These are phyloP conservation scores for Allomyces javanicus DNA, from an alignment of 192 early-diverging fungal species.

Conservation along the genomic window DNA sequence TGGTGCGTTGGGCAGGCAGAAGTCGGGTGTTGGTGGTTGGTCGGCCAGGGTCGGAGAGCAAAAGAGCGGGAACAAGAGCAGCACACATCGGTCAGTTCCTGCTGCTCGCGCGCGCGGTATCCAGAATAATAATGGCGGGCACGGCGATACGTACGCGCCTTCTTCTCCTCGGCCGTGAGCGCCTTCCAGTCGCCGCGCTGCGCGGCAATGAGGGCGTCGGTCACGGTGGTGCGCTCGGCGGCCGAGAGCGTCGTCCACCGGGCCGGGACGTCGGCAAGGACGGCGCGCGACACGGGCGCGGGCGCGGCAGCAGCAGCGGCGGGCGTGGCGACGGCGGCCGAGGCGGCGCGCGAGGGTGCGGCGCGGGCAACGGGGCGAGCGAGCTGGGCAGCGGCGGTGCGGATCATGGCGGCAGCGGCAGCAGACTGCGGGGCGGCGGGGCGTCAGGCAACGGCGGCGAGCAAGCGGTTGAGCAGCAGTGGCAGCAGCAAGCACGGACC, in stretches of 20 bases:
- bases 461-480: too few relatives aligned
- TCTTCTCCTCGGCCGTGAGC: slow-evolving; percentile 82
- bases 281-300: slow-evolving; percentile 3
- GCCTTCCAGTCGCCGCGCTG: slow-evolving; percentile 95
- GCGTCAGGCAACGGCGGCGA: too few relatives aligned
- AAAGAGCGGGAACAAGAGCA: too few relatives aligned
- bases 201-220: slow-evolving; percentile 53
- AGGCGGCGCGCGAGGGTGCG: slow-evolving; percentile 3
- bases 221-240: slow-evolving; percentile 62
- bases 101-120: neutral
- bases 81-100: slow-evolving; percentile 1
- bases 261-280: slow-evolving; percentile 4
- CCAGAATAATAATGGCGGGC: neutral
- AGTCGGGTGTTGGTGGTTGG: too few relatives aligned
- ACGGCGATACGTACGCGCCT: slow-evolving; percentile 45
- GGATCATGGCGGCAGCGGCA: too few relatives aligned
- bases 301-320: neutral
- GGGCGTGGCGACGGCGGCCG: neutral
- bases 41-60: too few relatives aligned
- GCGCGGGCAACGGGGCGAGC: neutral
- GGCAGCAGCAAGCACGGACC: too few relatives aligned
- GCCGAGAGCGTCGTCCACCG: slow-evolving; percentile 48
- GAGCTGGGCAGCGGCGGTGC: too few relatives aligned
- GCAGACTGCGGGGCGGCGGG: too few relatives aligned
- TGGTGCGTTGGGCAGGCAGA: too few relatives aligned